phyloP scores from a whole-genome alignment of 208 protist genomes.

The Leishmania turanica region DNA sequence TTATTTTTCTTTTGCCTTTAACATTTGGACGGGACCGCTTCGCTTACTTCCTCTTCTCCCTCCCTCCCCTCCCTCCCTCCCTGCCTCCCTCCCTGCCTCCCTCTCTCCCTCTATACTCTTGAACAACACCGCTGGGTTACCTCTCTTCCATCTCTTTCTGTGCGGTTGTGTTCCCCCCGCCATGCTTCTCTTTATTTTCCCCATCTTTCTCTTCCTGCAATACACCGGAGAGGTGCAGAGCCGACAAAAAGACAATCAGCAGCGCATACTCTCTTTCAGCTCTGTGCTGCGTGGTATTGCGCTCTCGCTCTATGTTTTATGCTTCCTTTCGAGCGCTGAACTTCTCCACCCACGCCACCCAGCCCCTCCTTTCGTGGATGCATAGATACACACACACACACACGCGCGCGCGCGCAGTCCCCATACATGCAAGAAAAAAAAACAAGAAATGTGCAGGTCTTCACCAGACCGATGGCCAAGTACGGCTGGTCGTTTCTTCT shows the following conservation, averaged over 20 bases:
- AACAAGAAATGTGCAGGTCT: neutral
- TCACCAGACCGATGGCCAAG: neutral
- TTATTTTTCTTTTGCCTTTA: neutral
- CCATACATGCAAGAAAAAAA: neutral
- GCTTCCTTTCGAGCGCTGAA: neutral
- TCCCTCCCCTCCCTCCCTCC: no score
- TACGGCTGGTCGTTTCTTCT: neutral
- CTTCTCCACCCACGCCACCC: neutral
- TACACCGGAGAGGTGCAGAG: neutral
- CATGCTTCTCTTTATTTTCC: neutral
- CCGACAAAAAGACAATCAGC: neutral
- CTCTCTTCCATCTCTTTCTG: neutral
- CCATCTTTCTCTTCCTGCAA: neutral
- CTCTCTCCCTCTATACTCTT: neutral
- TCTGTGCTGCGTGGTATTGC: neutral
- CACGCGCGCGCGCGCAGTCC: neutral
- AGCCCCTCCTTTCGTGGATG: neutral
- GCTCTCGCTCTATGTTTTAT: neutral
- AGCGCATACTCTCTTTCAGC: neutral
- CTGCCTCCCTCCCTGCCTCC: neutral
- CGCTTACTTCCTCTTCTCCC: neutral
- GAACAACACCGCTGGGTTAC: neutral
- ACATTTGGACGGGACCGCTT: neutral
- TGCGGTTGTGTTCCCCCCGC: neutral
- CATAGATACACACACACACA: neutral